Evolutionary conservation across 306 rosid genomes (phyloP), one percentile per base, ranked within the genome.

Genomic region (Rosa lucieae): DNA sequence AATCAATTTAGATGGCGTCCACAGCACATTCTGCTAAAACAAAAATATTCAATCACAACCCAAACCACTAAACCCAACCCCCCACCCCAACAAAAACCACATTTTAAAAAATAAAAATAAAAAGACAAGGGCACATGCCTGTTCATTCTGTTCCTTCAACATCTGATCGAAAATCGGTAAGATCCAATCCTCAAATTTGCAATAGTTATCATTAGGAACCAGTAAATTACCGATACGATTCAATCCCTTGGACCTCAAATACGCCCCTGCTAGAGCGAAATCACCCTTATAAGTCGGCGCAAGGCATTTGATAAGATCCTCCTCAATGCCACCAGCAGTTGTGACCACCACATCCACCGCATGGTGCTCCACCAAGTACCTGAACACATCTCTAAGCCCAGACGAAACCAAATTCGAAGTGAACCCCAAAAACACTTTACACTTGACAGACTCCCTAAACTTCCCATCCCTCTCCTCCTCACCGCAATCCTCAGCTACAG

Each of bases 111-210:
- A 0, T 10, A 26, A 32, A 32, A 15, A 43, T 10, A 26, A 32
- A 32, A 15, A 43, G 6, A 62, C 0, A 58, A 79, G 17, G 1
- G 7, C 26, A 18, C 76, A 58, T 89, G 90, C 98, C 92, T 89
- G 93, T 40, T 85, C 77, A 18, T 18, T 79, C 78, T 95, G 99
- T 73, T 95, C 98, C 80, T 72, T 86, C 92, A 95, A 79, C 99
- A 95, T 93, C 81, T 88, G 96, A 82, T 95, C 91, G 67, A 93
- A 91, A 77, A 95, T 88, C 43, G 99, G 98, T 81, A 93, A 84
- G 79, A 93, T 89, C 98, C 99, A 95, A 81, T 95, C 99, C 89
- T 95, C 98, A 18, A 95, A 95, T 81, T 90, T 91, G 90, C 99
- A 90, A 76, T 95, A 93, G 79, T 95, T 93, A 40, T 75, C 96